Evolutionary conservation across 2,329 filamentous ascomycete genomes (phyloP).

Genomic region (Hypoxylon sp.): DNA sequence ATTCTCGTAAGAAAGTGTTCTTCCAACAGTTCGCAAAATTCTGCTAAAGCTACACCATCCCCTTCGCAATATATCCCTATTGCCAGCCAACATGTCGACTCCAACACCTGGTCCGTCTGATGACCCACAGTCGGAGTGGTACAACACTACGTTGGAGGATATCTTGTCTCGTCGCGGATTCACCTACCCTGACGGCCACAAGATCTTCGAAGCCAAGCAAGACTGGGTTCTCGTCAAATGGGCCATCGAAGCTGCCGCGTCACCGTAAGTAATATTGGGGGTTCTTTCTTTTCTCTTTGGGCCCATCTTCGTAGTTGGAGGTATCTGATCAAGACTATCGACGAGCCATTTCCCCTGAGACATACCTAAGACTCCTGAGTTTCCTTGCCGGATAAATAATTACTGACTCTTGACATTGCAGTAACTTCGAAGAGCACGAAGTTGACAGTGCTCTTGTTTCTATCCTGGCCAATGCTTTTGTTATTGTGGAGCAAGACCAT

Average conservation of each 20-base stretch:
- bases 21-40: neutral
- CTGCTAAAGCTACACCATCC: neutral
- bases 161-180: constrained; percentile 27
- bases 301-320: too few species aligned
- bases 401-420: too few species aligned
- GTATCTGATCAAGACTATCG: too few species aligned
- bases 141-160: constrained; percentile 13
- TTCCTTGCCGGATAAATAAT: too few species aligned
- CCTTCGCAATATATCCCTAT: neutral
- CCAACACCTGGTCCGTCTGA: neutral
- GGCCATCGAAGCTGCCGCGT: constrained; percentile 14
- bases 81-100: neutral
- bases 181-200: constrained; percentile 16
- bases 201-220: constrained; percentile 20
- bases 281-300: too few species aligned
- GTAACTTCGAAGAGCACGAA: neutral
- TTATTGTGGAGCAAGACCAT: neutral
- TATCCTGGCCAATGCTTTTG: constrained; percentile 14
- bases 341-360: too few species aligned
- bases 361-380: too few species aligned
- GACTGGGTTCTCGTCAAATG: constrained; percentile 11
- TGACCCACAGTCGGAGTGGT: constrained; percentile 7
- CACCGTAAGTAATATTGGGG: too few species aligned
- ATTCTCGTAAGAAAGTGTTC: neutral
- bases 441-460: constrained; percentile 22